Conservation (phyloP, 139 green algal genomes). For the Desmodesmus armatus region DNA sequence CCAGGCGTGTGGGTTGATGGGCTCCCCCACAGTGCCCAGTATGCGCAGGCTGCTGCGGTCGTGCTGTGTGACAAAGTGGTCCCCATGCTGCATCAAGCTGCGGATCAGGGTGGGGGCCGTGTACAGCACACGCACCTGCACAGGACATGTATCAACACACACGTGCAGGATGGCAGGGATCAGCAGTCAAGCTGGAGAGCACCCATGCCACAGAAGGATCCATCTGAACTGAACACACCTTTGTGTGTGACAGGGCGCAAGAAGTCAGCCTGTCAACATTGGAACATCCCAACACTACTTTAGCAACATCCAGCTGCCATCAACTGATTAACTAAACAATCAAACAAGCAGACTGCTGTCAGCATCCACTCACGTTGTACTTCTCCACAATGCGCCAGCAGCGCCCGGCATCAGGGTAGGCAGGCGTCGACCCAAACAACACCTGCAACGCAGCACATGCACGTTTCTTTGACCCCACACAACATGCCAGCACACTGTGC, state of each 20-base stretch:
- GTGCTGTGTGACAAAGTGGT: slow-evolving; percentile 60
- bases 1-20: slow-evolving; percentile 99
- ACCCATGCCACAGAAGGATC: neutral
- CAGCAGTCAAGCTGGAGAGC: too few species aligned
- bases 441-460: too few species aligned
- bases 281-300: too few species aligned
- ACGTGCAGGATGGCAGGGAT: too few species aligned
- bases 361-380: slow-evolving; percentile 72
- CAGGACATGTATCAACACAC: neutral
- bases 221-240: neutral
- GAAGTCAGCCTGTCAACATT: too few species aligned
- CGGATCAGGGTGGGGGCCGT: slow-evolving; percentile 96
- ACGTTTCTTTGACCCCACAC: too few species aligned
- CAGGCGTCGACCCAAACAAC: slow-evolving; percentile 96
- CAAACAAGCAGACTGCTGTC: neutral
- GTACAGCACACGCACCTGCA: slow-evolving; percentile 91
- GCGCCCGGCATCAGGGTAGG: slow-evolving; percentile 86
- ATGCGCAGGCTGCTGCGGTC: slow-evolving; percentile 76
- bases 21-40: slow-evolving; percentile 96
- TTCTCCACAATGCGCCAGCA: slow-evolving; percentile 96
- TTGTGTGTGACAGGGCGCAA: too few species aligned
- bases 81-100: slow-evolving; percentile 87
- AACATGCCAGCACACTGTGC: too few species aligned
- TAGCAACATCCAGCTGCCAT: neutral
- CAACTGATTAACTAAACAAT: neutral